Percentiles rank a stretch among this genome's conserved stretches.
Evolutionary conservation across 169 alveolate species (phyloP).

Genomic region (Babesia bovis): DNA sequence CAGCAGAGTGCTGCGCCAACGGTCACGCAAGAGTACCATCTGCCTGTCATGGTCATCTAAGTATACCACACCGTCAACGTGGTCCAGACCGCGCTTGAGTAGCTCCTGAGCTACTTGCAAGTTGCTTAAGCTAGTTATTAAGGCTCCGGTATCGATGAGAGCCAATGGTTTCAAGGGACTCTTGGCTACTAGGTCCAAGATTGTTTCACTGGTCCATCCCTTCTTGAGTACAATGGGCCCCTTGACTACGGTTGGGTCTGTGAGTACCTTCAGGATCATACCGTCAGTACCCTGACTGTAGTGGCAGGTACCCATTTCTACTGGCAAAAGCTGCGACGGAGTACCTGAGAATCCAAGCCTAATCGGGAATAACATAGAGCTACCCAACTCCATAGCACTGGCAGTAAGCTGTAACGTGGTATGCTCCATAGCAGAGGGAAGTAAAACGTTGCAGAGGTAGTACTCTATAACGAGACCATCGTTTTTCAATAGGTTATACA

Average conservation of each 20-base stretch:
- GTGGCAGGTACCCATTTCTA: constrained; percentile 83
- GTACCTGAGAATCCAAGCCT: constrained; percentile 92
- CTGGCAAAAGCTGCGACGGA: constrained; percentile 89
- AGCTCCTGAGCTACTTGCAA: constrained; percentile 74
- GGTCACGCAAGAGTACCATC: constrained; percentile 63
- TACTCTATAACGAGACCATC: constrained; percentile 80
- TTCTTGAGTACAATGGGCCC: constrained; percentile 60
- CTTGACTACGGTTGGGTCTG: constrained; percentile 71
- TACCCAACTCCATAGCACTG: constrained; percentile 88
- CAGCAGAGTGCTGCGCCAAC: constrained; percentile 52
- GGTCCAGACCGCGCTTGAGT: constrained; percentile 71
- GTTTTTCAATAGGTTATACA: constrained; percentile 66
- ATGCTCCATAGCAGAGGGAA: constrained; percentile 84
- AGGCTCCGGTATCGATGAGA: constrained; percentile 86
- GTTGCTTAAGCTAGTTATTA: constrained; percentile 81
- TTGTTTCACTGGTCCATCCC: constrained; percentile 64
- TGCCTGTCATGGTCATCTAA: constrained; percentile 70
- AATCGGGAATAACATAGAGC: constrained; percentile 81
- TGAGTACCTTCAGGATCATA: constrained; percentile 76
- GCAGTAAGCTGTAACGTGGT: constrained; percentile 83
- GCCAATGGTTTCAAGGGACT: constrained; percentile 70
- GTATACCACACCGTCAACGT: constrained; percentile 79
- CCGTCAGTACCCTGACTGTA: constrained; percentile 89
- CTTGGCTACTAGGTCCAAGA: constrained; percentile 64
- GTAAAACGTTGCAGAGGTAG: constrained; percentile 75